Base-by-base conservation (phyloP, 805 yeast genomes). In the Kodamaea leandrae region DNA sequence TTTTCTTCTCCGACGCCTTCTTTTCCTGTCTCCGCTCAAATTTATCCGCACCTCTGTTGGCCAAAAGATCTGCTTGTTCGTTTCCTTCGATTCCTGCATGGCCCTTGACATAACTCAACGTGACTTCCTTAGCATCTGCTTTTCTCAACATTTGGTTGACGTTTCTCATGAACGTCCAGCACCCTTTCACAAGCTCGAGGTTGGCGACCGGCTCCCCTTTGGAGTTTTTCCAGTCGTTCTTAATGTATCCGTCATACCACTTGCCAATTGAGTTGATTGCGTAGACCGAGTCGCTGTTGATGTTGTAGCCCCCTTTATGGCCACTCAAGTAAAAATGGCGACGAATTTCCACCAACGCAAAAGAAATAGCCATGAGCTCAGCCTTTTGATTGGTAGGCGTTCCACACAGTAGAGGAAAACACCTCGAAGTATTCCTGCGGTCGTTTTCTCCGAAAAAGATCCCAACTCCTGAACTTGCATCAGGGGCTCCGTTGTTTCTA, bases 351-450 rank as follows among this genome's bases (percentile, higher is more conserved):
- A 57, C 55, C 43, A 85, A 54, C 0, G 93, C 95, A 24, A 67
- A 68, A 4, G 62, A 54, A 13, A 85, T 71, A 0, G 95, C 96
- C 10, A 65, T 58, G 8, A 89, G 71, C 60, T 90, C 97, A 1
- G 95, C 93, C 29, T 86, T 63, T 49, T 86, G 89, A 51, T 88
- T 89, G 1, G 96, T 86, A 24, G 82, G 88, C 27, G 33, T 46
- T 9, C 32, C 46, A 6, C 20, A 36, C 1, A 44, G 16, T 29
- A 1, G 24, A 58, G 2, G 16, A 17, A 87, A 64, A 0, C 82
- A 76, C 4, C 68, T 77, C 0, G 82, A 67, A 6, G 69, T 63
- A 55, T 84, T 85, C 34, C 83, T 58, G 2, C 69, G 44, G 51
- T 81, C 83, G 24, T 59, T 53, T 0, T 50, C 63, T 0, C 88